These are phyloP conservation scores for Lumnitzera racemosa DNA, from an alignment of 345 rosid species.

Conservation along the genomic window DNA sequence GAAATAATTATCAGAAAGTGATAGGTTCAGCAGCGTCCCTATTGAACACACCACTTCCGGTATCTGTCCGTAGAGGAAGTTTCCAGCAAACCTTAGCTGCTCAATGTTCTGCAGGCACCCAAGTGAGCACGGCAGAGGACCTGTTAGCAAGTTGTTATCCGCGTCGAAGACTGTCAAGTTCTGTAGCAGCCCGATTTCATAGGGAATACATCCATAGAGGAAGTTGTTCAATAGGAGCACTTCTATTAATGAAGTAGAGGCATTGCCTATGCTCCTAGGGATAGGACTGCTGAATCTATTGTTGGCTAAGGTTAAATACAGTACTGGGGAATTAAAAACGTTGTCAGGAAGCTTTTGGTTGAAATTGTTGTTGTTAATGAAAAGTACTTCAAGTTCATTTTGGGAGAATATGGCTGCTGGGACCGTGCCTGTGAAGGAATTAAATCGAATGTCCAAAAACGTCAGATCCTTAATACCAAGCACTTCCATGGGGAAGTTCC, in stretches of 20 bases:
- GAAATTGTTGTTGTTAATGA: conserved; percentile 41
- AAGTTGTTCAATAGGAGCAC: conserved; percentile 28
- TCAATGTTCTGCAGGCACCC: conserved; percentile 31
- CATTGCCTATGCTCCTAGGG: conserved; percentile 22
- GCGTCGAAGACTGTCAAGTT: conserved; percentile 28
- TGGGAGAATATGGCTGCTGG: conserved; percentile 27
- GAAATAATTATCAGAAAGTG: conserved; percentile 36
- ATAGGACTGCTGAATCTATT: conserved; percentile 35
- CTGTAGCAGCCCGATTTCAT: conserved; percentile 32
- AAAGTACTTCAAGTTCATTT: conserved; percentile 19
- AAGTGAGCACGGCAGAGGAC: conserved; percentile 35
- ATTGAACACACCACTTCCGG: conserved; percentile 31
- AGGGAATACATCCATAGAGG: conserved; percentile 32
- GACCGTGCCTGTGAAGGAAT: conserved; percentile 30
- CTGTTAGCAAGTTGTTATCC: conserved; percentile 28
- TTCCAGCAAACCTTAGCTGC: conserved; percentile 30
- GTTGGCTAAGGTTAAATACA: conserved; percentile 34
- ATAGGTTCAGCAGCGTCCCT: conserved; percentile 18
- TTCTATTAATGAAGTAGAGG: conserved; percentile 22
- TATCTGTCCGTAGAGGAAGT: conserved; percentile 28
- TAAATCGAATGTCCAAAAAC: conserved; percentile 36
- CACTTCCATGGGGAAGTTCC: conserved; percentile 20
- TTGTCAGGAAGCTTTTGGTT: conserved; percentile 18
- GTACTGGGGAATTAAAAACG: conserved; percentile 23
- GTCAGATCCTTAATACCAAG: conserved; percentile 16